Conservation (phyloP, 371 early-diverging fungal genomes). For the Massospora cicadina region DNA sequence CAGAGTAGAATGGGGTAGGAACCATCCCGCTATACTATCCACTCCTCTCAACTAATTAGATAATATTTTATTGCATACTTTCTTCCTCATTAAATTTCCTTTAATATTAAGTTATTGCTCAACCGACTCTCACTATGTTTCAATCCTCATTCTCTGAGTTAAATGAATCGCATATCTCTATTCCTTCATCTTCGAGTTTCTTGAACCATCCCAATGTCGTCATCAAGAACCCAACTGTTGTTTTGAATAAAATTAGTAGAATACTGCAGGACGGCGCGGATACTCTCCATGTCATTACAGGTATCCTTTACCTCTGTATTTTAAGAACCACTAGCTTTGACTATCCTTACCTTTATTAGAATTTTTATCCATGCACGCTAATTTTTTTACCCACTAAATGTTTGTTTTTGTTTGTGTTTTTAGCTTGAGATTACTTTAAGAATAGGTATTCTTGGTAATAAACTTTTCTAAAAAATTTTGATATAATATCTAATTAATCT, state of each 20-base stretch:
- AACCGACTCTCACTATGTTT: too few relatives aligned
- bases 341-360: background rate
- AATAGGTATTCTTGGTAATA: too few relatives aligned
- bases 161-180: background rate
- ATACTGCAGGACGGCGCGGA: conserved; percentile 27
- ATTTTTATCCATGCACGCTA: background rate
- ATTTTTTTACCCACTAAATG: background rate
- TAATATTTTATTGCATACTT: too few relatives aligned
- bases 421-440: background rate
- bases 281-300: conserved; percentile 36
- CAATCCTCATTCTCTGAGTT: background rate
- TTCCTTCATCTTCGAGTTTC: background rate
- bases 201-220: background rate
- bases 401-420: background rate
- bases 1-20: too few relatives aligned
- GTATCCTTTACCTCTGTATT: conserved; percentile 16
- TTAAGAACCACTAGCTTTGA: background rate
- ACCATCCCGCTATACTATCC: too few relatives aligned
- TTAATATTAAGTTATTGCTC: too few relatives aligned
- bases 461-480: background rate
- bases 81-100: too few relatives aligned
- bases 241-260: conserved; percentile 20
- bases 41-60: too few relatives aligned
- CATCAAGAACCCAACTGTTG: conserved; percentile 5
- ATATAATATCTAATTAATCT: background rate